Base-by-base conservation (phyloP, 306 rosid genomes). In the Ormosia semicastrata region DNA sequence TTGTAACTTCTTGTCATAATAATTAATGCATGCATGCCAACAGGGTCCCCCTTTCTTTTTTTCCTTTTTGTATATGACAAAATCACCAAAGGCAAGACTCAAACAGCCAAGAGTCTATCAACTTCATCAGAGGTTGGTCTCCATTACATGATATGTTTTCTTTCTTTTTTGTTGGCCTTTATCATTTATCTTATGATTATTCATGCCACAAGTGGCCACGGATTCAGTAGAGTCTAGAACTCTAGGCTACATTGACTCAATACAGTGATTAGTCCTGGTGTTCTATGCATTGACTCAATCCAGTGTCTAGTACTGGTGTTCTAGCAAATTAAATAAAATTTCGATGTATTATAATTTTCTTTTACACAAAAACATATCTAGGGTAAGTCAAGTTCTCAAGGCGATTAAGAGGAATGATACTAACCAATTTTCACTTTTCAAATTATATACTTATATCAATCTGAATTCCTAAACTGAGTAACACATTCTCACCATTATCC, bases 21-120 rank as follows among this genome's bases (percentile, higher is more conserved):
- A 71, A 80, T 69, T 80, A 62, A 62, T 39, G 66, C 43, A 37
- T 13, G 69, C 58, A 67, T 67, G 76, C 76, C 69, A 78, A 68
- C 41, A 81, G 6, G 71, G 79, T 62, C 73, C 79, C 32, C 50
- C 36, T 36, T 8, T 24, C n/a, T n/a, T 24, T 11, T 34, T 50
- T 39, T 17, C 15, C 50, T 72, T 40, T 56, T 59, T 14, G 34
- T 37, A 72, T 18, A 52, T 80, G 58, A 71, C 79, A 67, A 52
- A 47, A 57, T 30, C 39, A 11, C 54, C 40, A 33, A 49, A 7
- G 41, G 5, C 8, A 49, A 18, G 32, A 3, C 8, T 66, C 15
- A 24, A 24, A 24, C 24, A 24, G 24, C 1, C 24, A 15, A 64
- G 56, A 10, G 39, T 79, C 63, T 33, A 43, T 69, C 63, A 24